Evolutionary conservation across 2,329 filamentous ascomycete species (phyloP), one percentile per base, ranked within the genome.

Genomic region (Sclerotinia minor): DNA sequence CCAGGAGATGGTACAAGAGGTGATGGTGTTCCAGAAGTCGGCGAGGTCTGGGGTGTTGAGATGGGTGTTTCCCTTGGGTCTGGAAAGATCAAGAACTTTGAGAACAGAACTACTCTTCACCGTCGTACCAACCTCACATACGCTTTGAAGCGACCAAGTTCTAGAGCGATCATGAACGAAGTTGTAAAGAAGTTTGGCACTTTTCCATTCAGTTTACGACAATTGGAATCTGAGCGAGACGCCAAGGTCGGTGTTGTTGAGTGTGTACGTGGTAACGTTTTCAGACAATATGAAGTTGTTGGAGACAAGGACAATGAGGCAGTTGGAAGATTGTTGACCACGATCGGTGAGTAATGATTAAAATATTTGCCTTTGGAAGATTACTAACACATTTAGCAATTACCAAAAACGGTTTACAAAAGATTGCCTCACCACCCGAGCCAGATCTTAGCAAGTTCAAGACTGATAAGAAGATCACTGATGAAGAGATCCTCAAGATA

Each of bases 1-100:
- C 91, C 93, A 45, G 87, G 89, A 64, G 93, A 97, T 76, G 92
- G 92, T 72, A 88, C 91, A 78, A 96, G 93, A 83, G 94, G 94
- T 68, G 95, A 99, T 70, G 95, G 95, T 77, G 80, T 88, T 68
- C 91, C 95, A 68, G 94, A 96, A 77, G 82, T 96, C 68, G 90
- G 92, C 73, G 95, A 99, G 79, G 94, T 96, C 70, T 99, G 95
- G 95, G 95, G 95, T 80, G 92, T 99, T 67, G 95, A 99, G 85
- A 88, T 97, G 78, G 94, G 94, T 74, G 87, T 99, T 78, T 95
- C 91, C 80, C 83, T 95, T 75, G 94, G 94, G 72, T 89, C 88
- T 71, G 95, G 95, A 79, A 99, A 99, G 85, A 91, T 96, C 80
- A 99, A 98, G 89, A 89, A 84, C 74, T 84, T 97, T 70, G 88